These are phyloP conservation scores for Leccinum subgranulosum DNA, from an alignment of 768 basidiomycete species.

Conservation along the genomic window DNA sequence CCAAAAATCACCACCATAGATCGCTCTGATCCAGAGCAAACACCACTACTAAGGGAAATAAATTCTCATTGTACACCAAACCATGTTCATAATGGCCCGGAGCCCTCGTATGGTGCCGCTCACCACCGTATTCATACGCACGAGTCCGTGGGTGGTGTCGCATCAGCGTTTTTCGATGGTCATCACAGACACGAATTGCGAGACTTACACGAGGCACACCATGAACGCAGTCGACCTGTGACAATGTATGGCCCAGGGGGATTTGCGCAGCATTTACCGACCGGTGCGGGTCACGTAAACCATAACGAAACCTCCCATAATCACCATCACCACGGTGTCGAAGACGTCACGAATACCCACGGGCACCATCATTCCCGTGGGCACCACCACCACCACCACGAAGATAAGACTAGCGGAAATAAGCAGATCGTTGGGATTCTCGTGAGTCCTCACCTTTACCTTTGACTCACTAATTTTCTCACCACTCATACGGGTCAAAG, in stretches of 20 bases:
- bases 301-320: not conserved
- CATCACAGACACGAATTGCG: conserved; percentile 36
- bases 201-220: conserved; percentile 26
- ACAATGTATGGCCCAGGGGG: conserved; percentile 21
- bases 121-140: conserved; percentile 2
- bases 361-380: conserved; percentile 3
- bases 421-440: conserved; percentile 68
- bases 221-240: conserved; percentile 24
- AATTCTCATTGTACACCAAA: not conserved
- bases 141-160: not conserved
- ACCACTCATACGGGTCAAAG: conserved; percentile 34
- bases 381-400: not conserved
- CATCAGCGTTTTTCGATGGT: conserved; percentile 28
- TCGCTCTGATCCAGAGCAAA: conserved; percentile 13
- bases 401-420: conserved; percentile 38
- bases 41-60: conserved; percentile 15
- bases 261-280: not conserved
- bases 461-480: not conserved
- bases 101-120: conserved; percentile 22
- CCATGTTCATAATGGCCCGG: not conserved
- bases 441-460: conserved; percentile 33
- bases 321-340: conserved; percentile 13
- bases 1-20: conserved; percentile 3
- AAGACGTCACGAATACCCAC: not conserved
- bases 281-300: not conserved